phyloP scores from a whole-genome alignment of 2,329 filamentous ascomycete genomes.

The Dactylellina parvicollis region DNA sequence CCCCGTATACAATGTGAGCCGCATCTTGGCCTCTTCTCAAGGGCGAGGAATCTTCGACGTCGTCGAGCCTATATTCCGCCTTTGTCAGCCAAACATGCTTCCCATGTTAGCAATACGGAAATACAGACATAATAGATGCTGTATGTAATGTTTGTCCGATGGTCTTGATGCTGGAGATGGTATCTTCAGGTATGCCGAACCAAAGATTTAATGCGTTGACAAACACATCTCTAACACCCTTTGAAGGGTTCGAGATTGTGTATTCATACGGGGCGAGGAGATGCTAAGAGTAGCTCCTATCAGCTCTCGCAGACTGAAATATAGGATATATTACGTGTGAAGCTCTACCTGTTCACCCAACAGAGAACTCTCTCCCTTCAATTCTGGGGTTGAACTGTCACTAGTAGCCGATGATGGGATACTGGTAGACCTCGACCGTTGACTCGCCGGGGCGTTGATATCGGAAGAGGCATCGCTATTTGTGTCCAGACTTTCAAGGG shows the following conservation, averaged over 20 bases:
- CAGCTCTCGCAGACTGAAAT: not conserved
- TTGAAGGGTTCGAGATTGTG: constrained; percentile 10
- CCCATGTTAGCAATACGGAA: not conserved
- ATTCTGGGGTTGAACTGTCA: too few species aligned
- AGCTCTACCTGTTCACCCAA: not conserved
- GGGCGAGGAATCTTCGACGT: constrained; percentile 61
- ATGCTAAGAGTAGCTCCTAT: too few species aligned
- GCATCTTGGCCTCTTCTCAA: constrained; percentile 61
- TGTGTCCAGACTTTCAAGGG: too few species aligned
- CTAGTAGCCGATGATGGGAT: too few species aligned
- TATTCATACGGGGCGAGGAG: constrained; percentile 14
- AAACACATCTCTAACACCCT: constrained; percentile 12
- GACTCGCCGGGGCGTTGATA: too few species aligned
- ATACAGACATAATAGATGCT: constrained; percentile 59
- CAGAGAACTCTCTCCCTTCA: too few species aligned
- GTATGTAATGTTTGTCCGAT: constrained; percentile 59
- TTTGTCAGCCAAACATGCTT: too few species aligned
- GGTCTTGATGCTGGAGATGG: constrained; percentile 56
- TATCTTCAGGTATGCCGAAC: constrained; percentile 56
- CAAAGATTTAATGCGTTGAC: constrained; percentile 59
- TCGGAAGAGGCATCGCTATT: too few species aligned
- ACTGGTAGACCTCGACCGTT: too few species aligned
- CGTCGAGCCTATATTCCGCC: constrained; percentile 62
- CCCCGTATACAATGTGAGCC: constrained; percentile 61
- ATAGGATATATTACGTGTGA: not conserved